Evolutionary conservation across 2,329 filamentous ascomycete species (phyloP), one percentile per base, ranked within the genome.

Genomic region (Hymenoscyphus infarciens): DNA sequence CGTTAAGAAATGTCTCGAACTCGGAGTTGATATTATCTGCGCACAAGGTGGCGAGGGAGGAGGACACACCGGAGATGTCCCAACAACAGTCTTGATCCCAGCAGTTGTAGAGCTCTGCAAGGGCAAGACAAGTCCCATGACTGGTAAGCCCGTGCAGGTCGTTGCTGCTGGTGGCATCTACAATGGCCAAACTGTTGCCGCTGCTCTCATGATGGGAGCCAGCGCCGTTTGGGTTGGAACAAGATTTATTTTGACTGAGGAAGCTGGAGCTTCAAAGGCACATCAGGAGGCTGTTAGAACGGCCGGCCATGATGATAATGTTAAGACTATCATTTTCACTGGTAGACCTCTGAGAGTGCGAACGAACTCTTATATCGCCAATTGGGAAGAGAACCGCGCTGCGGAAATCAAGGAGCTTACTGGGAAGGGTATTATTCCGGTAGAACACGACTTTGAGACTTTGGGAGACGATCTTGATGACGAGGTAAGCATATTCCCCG

Each of bases 251-350:
- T 86, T 99, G 65, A 88, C 87, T 61, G 91, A 97, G 70, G 95
- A 99, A 82, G 95, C 95, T 62, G 94, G 95, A 74, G 95, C 95
- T 11, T 91, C 95, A 70, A 88, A 92, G 77, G 86, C 90, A 56
- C 94, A 99, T 83, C 95, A 98, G 81, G 94, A 99, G 75, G 92
- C 94, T 65, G 95, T 99, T 70, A 86, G 87, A 74, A 97, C 94
- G 53, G 86, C 95, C 59, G 86, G 90, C 70, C 97, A 95, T 77
- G 92, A 98, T 78, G 95, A 99, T 79, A 99, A 96, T 74, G 81
- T 98, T 76, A 90, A 92, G 75, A 99, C 95, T 57, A 91, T 98
- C 77, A 99, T 99, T 81, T 99, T 98, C 85, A 99, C 95, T 62
- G 95, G 95, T 61, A 91, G 95, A 63, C 95, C 95, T 39, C 83